Evolutionary conservation across 768 basidiomycete genomes (phyloP).

Genomic region (Thelephora ganbajun): DNA sequence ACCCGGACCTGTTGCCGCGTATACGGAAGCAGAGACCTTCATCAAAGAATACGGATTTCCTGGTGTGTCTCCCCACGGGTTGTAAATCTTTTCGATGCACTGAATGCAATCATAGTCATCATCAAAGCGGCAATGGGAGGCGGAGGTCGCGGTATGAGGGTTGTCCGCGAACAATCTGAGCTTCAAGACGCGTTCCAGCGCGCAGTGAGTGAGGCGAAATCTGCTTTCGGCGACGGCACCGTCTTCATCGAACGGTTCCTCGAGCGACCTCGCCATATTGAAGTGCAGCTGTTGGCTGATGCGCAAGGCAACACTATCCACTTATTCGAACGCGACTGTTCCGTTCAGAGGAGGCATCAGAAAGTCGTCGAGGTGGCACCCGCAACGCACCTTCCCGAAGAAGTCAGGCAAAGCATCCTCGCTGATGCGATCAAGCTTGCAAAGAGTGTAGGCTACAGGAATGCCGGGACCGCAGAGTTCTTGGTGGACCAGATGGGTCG

Average conservation of each 20-base stretch:
- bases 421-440: slow-evolving; percentile 89
- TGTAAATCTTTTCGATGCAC: slow-evolving; percentile 5
- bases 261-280: slow-evolving; percentile 93
- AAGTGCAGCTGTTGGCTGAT: slow-evolving; percentile 92
- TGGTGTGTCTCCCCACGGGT: slow-evolving; percentile 25
- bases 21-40: slow-evolving; percentile 73
- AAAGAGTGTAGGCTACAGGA: slow-evolving; percentile 85
- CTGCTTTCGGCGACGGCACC: slow-evolving; percentile 96
- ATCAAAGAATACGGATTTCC: slow-evolving; percentile 96
- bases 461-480: slow-evolving; percentile 98
- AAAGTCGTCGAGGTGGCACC: slow-evolving; percentile 99
- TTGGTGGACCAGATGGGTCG: slow-evolving; percentile 92
- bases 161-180: slow-evolving; percentile 86
- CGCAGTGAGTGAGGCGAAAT: slow-evolving; percentile 88
- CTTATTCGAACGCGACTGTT: slow-evolving; percentile 98
- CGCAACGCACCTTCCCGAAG: slow-evolving; percentile 85
- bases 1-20: slow-evolving; percentile 78
- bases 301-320: slow-evolving; percentile 89
- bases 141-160: slow-evolving; percentile 98
- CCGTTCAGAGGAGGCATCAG: slow-evolving; percentile 94
- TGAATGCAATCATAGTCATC: slow-evolving; percentile 45
- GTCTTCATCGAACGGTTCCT: slow-evolving; percentile 98
- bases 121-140: slow-evolving; percentile 99
- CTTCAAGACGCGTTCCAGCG: slow-evolving; percentile 85
- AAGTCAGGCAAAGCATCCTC: slow-evolving; percentile 79